Base-by-base conservation (phyloP, 306 rosid species). In the Sesbania bispinosa region DNA sequence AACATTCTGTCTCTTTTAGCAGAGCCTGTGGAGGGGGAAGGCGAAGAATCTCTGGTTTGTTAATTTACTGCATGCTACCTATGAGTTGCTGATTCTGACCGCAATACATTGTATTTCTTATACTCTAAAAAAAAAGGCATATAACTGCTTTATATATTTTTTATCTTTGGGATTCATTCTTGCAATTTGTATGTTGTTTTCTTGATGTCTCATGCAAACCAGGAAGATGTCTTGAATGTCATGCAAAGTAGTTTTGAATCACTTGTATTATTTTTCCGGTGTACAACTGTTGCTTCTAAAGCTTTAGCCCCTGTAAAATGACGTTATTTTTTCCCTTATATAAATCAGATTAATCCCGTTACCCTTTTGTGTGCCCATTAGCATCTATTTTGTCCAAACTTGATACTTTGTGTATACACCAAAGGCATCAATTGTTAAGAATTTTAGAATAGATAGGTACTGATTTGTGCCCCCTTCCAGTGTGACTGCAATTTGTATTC, bases 21-120 rank as follows among this genome's bases (percentile, higher is more conserved):
- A 21, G 97, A 95, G 81, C 90, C 96, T 18, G 93, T 84, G 70
- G 97, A 91, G 75, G 97, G 89, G 75, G 97, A 91, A 79, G 93
- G 88, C 18, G 96, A 91, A 71, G 96, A 95, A 69, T 80, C 92
- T 65, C 73, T 89, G 99, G 99, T 95, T 86, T 66, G 99, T 91
- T 76, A 63, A 78, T 67, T 77, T 47, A 65, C 69, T 52, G 77
- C 48, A 10, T 71, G 50, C 23, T 69, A 30, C 53, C 18, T 5
- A 13, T 27, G 23, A 62, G 23, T 55, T 36, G 29, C 36, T 63
- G 51, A 71, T 46, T 68, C 79, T 36, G 62, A 36, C 29, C 26
- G 52, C 7, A 30, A 4, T 65, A 10, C 39, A 11, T 50, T 67
- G 10, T 72, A 18, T 72, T 38, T 60, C 41, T 42, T 4, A 8